phyloP scores from a whole-genome alignment of 306 rosid genomes.

The Biancaea sappan region DNA sequence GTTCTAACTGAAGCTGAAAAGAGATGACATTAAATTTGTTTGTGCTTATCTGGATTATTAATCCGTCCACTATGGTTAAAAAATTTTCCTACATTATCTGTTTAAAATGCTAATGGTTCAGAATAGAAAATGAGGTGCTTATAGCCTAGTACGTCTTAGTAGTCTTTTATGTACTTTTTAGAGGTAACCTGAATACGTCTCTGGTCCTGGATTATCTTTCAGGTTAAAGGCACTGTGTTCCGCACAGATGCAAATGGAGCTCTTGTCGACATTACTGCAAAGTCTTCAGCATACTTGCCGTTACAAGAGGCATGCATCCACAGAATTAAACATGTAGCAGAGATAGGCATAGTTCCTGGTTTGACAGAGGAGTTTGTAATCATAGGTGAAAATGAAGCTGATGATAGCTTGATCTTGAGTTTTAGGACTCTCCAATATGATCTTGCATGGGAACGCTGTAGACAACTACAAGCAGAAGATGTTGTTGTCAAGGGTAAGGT shows the following conservation, averaged over 20 bases:
- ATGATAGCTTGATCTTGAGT: slow-evolving; percentile 80
- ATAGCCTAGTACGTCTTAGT: not conserved
- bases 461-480: slow-evolving; percentile 97
- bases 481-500: slow-evolving; percentile 97
- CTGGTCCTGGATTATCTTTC: slow-evolving; percentile 35
- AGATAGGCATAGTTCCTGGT: slow-evolving; percentile 79
- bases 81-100: not conserved
- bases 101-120: not conserved
- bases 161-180: not conserved
- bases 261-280: slow-evolving; percentile 79
- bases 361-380: slow-evolving; percentile 79
- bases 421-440: slow-evolving; percentile 74
- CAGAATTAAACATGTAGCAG: slow-evolving; percentile 71
- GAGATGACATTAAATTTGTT: slow-evolving; percentile 14
- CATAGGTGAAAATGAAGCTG: slow-evolving; percentile 79
- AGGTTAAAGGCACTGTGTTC: slow-evolving; percentile 87
- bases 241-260: slow-evolving; percentile 74
- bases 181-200: not conserved
- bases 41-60: not conserved
- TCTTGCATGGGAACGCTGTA: slow-evolving; percentile 95
- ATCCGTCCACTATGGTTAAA: not conserved
- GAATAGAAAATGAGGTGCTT: not conserved
- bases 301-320: slow-evolving; percentile 73
- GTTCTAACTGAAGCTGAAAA: slow-evolving; percentile 3
- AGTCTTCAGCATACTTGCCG: slow-evolving; percentile 89